phyloP scores from a whole-genome alignment of 169 alveolate genomes.

The Toxoplasma gondii region DNA sequence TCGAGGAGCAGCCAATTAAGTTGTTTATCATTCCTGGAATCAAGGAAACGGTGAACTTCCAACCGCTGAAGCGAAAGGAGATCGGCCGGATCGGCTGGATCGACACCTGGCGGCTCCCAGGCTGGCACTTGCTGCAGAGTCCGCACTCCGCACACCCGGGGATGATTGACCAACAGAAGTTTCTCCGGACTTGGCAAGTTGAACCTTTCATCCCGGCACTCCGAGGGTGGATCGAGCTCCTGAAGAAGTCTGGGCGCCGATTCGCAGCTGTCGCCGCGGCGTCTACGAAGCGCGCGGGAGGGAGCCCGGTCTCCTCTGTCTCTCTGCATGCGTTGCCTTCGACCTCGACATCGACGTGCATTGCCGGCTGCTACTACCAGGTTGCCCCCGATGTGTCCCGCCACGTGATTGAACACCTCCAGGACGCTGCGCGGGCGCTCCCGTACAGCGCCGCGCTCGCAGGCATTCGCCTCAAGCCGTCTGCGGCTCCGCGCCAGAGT shows the following conservation, averaged over 20 bases:
- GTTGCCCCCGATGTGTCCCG: constrained; percentile 31
- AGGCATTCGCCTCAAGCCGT: background rate
- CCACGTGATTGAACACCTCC: background rate
- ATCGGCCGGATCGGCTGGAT: constrained; percentile 87
- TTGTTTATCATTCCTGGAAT: constrained; percentile 88
- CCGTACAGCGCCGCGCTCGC: background rate
- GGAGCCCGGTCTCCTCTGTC: background rate
- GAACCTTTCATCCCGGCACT: constrained; percentile 47
- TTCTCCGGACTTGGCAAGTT: constrained; percentile 46
- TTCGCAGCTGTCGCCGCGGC: constrained; percentile 18
- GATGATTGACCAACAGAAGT: background rate
- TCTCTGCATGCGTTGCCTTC: background rate
- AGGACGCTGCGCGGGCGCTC: constrained; percentile 12
- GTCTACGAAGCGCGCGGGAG: background rate
- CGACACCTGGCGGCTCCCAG: constrained; percentile 72
- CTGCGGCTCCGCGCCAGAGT: background rate
- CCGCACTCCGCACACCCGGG: background rate
- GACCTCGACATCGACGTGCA: background rate
- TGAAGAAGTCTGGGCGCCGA: background rate
- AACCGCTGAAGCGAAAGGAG: constrained; percentile 86
- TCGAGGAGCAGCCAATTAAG: constrained; percentile 83
- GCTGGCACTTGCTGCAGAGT: constrained; percentile 30
- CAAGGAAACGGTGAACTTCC: constrained; percentile 78
- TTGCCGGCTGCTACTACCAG: constrained; percentile 3
- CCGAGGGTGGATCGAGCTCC: constrained; percentile 47